Percentiles rank a stretch among this genome's conserved stretches.
Conservation (phyloP, 2,329 filamentous ascomycete genomes). For the Arthrinium puccinioides region DNA sequence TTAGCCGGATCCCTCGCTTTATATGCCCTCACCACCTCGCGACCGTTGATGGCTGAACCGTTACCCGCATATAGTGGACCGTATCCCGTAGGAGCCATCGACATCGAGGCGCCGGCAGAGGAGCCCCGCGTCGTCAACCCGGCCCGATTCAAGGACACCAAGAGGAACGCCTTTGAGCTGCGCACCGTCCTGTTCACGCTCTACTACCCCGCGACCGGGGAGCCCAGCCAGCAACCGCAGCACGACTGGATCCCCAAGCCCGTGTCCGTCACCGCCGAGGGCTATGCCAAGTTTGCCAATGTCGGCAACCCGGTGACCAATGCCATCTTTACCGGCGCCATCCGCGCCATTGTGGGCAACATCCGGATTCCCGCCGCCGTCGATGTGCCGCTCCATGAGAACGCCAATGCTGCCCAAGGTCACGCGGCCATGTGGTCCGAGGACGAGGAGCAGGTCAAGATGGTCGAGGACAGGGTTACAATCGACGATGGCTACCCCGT, state of each 20-base stretch:
- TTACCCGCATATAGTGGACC: conserved; percentile 37
- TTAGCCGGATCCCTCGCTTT: conserved; percentile 26
- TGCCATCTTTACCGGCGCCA: conserved; percentile 32
- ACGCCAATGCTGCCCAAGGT: not conserved
- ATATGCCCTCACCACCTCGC: conserved; percentile 30
- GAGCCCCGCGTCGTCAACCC: conserved; percentile 24
- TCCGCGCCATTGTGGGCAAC: conserved; percentile 33
- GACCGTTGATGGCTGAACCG: conserved; percentile 34
- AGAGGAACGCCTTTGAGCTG: conserved; percentile 34
- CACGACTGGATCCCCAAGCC: conserved; percentile 39
- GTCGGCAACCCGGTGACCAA: conserved; percentile 35
- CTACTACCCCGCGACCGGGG: conserved; percentile 36
- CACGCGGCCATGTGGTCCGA: not conserved
- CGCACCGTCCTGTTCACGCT: conserved; percentile 41
- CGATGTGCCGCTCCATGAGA: conserved; percentile 31
- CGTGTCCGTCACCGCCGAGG: conserved; percentile 34
- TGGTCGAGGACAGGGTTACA: conserved; percentile 8
- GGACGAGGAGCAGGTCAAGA: conserved; percentile 13
- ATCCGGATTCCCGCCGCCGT: conserved; percentile 41
- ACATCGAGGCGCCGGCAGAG: conserved; percentile 31
- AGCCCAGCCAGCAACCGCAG: conserved; percentile 13
- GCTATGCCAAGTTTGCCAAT: conserved; percentile 37
- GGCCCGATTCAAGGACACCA: conserved; percentile 26
- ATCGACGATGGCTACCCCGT: conserved; percentile 27
- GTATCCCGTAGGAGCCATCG: conserved; percentile 37